Percentiles rank a stretch among this genome's conserved stretches.
Evolutionary conservation across 192 early-diverging fungal genomes (phyloP).

Genomic region (Rhizophlyctis rosea): DNA sequence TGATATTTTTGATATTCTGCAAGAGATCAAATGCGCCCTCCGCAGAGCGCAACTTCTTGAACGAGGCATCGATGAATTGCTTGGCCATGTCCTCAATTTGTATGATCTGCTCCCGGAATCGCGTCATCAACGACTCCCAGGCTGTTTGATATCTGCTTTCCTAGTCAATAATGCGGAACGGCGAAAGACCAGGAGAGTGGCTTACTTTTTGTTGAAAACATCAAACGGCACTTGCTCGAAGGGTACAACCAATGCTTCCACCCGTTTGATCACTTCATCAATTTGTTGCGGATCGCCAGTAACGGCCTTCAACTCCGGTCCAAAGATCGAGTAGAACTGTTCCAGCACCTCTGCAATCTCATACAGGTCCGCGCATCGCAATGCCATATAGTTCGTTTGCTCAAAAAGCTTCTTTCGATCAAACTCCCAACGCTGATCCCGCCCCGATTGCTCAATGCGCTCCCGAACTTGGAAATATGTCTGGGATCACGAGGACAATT

Average conservation of each 20-base stretch:
- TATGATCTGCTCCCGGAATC: conserved; percentile 64
- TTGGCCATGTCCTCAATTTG: conserved; percentile 69
- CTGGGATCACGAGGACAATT: not conserved
- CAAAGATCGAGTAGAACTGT: conserved; percentile 67
- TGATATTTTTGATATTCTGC: conserved; percentile 67
- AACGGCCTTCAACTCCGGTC: conserved; percentile 62
- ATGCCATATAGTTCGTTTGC: conserved; percentile 64
- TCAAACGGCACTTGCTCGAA: conserved; percentile 61
- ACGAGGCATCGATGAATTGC: conserved; percentile 63
- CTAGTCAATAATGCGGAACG: not conserved
- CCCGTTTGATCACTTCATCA: conserved; percentile 66
- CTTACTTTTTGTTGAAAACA: conserved; percentile 56
- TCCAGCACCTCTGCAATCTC: conserved; percentile 66
- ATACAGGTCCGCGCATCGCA: conserved; percentile 55
- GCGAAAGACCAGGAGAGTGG: not conserved
- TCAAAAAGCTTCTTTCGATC: conserved; percentile 66
- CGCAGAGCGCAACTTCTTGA: conserved; percentile 62
- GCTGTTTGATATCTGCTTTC: conserved; percentile 44
- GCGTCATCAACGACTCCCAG: conserved; percentile 57
- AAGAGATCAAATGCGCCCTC: conserved; percentile 63
- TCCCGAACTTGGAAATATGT: conserved; percentile 63
- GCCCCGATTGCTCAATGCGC: conserved; percentile 58
- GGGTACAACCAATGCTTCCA: conserved; percentile 57
- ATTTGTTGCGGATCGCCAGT: conserved; percentile 65
- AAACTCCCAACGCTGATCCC: conserved; percentile 68